These are phyloP conservation scores for Leptographium lundbergii DNA, from an alignment of 2,329 filamentous ascomycete species.

Conservation along the genomic window DNA sequence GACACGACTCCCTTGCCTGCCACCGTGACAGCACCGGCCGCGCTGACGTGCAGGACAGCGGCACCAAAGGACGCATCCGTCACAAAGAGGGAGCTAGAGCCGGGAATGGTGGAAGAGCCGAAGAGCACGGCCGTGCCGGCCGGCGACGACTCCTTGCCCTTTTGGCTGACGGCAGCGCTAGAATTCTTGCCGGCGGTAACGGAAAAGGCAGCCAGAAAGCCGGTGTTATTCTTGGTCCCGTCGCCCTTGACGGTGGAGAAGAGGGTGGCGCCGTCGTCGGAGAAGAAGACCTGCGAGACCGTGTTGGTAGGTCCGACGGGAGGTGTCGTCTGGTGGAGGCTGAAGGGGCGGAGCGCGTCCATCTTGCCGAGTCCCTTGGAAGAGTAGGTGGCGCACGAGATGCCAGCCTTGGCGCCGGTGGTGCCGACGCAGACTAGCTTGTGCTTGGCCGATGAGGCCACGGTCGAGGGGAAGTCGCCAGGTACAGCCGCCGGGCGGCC, in stretches of 20 bases:
- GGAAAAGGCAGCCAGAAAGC: constrained; percentile 40
- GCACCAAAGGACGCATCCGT: constrained; percentile 48
- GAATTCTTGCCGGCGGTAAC: constrained; percentile 6
- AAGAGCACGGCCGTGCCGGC: constrained; percentile 43
- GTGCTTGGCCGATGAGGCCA: constrained; percentile 31
- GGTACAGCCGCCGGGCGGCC: constrained; percentile 25
- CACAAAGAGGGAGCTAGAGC: constrained; percentile 32
- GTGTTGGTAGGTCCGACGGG: constrained; percentile 45
- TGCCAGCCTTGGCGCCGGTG: constrained; percentile 29
- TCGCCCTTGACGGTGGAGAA: constrained; percentile 50
- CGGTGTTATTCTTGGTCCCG: constrained; percentile 37
- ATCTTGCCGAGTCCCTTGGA: constrained; percentile 25
- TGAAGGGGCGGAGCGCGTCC: constrained; percentile 33
- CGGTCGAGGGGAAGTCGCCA: constrained; percentile 40
- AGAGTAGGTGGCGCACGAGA: constrained; percentile 30
- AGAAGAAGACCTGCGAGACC: constrained; percentile 48
- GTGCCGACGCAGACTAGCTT: constrained; percentile 33
- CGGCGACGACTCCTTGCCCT: constrained; percentile 29
- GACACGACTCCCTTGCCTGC: constrained; percentile 28
- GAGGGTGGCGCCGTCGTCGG: constrained; percentile 35
- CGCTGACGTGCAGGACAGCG: constrained; percentile 19
- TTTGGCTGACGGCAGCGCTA: constrained; percentile 10
- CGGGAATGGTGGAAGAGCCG: constrained; percentile 34
- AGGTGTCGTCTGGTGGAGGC: constrained; percentile 42
- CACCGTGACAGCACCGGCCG: constrained; percentile 17